Evolutionary conservation across 2,329 filamentous ascomycete genomes (phyloP), one percentile per base, ranked within the genome.

Genomic region (Claviceps lovelessii): DNA sequence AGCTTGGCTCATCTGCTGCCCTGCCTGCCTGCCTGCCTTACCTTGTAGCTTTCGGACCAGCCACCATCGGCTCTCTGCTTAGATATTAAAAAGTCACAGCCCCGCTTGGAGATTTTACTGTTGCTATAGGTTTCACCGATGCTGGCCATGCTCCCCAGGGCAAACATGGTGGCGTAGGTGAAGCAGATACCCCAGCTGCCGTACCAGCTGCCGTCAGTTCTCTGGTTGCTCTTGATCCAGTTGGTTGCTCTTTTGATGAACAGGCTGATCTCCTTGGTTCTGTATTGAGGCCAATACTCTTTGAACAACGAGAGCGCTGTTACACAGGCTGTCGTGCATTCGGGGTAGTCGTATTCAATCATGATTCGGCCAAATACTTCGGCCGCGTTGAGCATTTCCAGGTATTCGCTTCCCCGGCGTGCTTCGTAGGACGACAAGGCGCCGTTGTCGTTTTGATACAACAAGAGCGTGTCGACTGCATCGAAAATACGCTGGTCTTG

Each of bases 121-220:
- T 83, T 95, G 37, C 73, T 72, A 60, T 93, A 94, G 3, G 78
- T 87, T 70, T 97, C 90, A 6, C 90, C 90, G 5, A 89, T 81
- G 49, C 83, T 86, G 6, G 82, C 79, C 61, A 98, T 76, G 58
- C 87, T 89, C 67, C 97, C 91, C 1, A 97, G 76, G 0, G 90
- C 90, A 71, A 98, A 98, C 90, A 97, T 94, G 59, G 83, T 87
- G 0, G 90, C 93, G 66, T 98, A 98, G 0, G 90, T 96, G 70
- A 95, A 98, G 72, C 93, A 98, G 63, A 98, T 94, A 53, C 88
- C 93, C 93, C 93, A 98, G 65, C 83, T 90, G 49, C 93, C 93
- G 66, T 98, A 97, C 93, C 93, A 98, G 57, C 85, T 86, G n/a
- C 93, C 93, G 61, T 97, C 89, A 0, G 77, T 68, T 2, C 80